Evolutionary conservation across 352 stramenopile species (phyloP), one percentile per base, ranked within the genome.

Genomic region (Phytophthora vignae): DNA sequence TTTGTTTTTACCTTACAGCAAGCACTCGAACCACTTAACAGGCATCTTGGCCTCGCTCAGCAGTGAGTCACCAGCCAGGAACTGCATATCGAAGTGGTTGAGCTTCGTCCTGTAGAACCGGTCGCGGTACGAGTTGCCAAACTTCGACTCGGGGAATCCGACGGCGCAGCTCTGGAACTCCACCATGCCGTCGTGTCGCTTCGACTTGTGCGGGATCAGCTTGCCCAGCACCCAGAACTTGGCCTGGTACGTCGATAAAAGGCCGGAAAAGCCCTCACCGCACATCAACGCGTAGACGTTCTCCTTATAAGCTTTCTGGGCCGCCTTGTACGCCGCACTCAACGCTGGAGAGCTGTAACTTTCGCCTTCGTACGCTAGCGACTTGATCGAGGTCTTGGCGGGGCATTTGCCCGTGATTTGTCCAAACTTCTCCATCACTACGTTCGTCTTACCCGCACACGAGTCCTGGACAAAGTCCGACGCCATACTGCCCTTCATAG

Each of bases 21-120:
- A 19, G 54, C 83, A 91, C 58, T 88, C 76, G 46, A 91, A 84
- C 83, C 83, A 91, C 60, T 86, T 88, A 11, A 83, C 55, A 0
- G 83, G 83, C 72, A 84, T 90, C 64, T 87, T 77, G 10, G 74
- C 60, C 12, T 75, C 65, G 22, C 81, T 64, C 29, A 80, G 61
- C n/a, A 74, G 67, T 2, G 75, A 79, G 46, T 90, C 83, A 15
- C 81, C 78, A 46, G 84, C 57, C n/a, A 69, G 75, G 58, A 90
- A 84, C 31, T 81, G 55, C 53, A 76, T 83, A 38, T 91, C 83
- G 15, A 74, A 65, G 66, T 91, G 81, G 53, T 90, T 91, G 38
- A 90, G 67, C 40, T 81, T 81, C 27, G 76, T 81, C 31, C 77
- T 56, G 65, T 91, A 91, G 60, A 85, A 84, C 12, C 48, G 50